Base-by-base conservation (phyloP, 1,284 basidiomycete species). In the Peniophora sp. region DNA sequence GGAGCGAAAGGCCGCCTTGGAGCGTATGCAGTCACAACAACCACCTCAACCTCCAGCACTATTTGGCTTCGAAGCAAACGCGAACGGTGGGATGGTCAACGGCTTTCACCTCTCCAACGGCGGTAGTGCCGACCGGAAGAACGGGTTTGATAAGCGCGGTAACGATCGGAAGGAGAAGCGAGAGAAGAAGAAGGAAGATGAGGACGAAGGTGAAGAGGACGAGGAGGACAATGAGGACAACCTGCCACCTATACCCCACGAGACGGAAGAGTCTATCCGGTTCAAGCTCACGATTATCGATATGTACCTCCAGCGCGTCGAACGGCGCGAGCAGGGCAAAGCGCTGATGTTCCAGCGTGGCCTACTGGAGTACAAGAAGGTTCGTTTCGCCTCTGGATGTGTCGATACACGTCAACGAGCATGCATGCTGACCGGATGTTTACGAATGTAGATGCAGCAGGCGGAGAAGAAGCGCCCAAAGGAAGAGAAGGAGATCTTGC, bases 341-440 rank as follows among this genome's bases (percentile, higher is more conserved):
- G 82, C 83, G n/a, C 70, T 98, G 53, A 90, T 99, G 65, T 96
- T 95, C 63, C 90, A 98, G 62, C 78, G 96, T 49, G 92, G 92
- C 1, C 68, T 99, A 53, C 74, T 97, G 45, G 94, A 97, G 61
- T 93, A 96, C 65, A 97, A 95, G 67, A 91, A 92, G 81, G 93
- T 93, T 70, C 59, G 50, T 39, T 6, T 19, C 22, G 17, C 14
- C 44, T 52, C 20, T 34, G 24, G 24, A 17, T 16, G 3, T 14
- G 12, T 32, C 27, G 5, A 12, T 32, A 32, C 27, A 32, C 27
- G 27, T 32, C 27, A 32, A 32, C 27, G 27, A 5, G 27, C 27
- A 32, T 32, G 27, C 27, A 32, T 32, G 27, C 27, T 32, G 27
- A 16, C 23, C 20, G 16, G 39, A n/a, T 24, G 38, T 50, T 12